Conservation (phyloP, 148 eudicot species). For the Dianthus caryophyllus region DNA sequence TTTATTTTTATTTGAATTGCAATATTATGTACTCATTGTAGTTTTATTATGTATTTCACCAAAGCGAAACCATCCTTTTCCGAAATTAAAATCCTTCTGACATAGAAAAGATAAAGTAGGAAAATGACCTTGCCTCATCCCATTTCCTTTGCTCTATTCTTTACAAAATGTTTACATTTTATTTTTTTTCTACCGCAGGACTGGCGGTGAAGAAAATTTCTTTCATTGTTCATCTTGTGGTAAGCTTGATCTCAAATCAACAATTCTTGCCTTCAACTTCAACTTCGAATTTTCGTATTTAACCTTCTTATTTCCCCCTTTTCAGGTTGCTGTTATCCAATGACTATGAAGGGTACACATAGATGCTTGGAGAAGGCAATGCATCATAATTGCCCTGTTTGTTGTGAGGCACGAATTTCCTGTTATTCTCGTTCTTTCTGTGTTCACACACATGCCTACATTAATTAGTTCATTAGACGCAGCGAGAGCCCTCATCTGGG, state of each 20-base stretch:
- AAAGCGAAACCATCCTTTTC: neutral
- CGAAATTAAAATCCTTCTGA: too few species aligned
- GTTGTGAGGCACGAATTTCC: conserved; percentile 53
- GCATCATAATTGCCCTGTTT: conserved; percentile 87
- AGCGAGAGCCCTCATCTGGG: neutral
- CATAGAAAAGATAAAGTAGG: too few species aligned
- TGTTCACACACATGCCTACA: neutral
- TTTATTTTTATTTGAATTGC: neutral
- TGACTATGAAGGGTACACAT: conserved; percentile 52
- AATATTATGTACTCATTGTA: neutral
- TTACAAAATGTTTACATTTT: neutral
- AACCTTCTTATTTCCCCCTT: neutral
- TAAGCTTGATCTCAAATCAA: conserved; percentile 20
- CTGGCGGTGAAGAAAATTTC: conserved; percentile 70
- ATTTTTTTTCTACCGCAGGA: conserved; percentile 32
- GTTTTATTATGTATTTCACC: neutral
- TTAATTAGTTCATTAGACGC: neutral
- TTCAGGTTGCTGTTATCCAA: conserved; percentile 78
- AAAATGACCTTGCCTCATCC: neutral
- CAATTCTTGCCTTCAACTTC: neutral
- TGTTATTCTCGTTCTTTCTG: neutral
- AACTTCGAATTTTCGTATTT: neutral
- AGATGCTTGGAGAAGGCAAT: conserved; percentile 69
- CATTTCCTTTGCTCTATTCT: neutral
- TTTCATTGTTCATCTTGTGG: conserved; percentile 80